Conservation (phyloP, 768 basidiomycete genomes). For the Trametes coccinea region DNA sequence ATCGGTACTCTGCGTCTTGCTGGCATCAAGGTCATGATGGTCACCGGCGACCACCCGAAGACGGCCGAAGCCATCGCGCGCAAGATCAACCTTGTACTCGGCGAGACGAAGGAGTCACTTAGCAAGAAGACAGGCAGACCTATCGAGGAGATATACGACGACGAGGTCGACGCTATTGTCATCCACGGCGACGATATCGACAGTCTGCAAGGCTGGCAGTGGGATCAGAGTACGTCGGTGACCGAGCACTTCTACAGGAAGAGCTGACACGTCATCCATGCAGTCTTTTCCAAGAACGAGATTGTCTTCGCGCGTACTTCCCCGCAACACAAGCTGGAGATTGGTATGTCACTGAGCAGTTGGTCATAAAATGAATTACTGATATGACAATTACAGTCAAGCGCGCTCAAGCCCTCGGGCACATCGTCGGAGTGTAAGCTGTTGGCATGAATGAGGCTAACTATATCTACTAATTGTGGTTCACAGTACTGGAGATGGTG, state of each 20-base stretch:
- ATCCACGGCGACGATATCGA: conserved; percentile 73
- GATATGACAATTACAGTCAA: conserved; percentile 45
- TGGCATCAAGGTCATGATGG: conserved; percentile 79
- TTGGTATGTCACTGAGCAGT: conserved; percentile 41
- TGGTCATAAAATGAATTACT: neutral
- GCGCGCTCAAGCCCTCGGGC: conserved; percentile 68
- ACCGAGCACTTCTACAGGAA: neutral
- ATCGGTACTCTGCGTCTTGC: conserved; percentile 70
- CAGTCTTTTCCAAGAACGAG: conserved; percentile 67
- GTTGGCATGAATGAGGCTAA: neutral
- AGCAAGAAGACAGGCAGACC: conserved; percentile 55
- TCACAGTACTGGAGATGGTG: conserved; percentile 65
- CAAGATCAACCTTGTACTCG: conserved; percentile 69
- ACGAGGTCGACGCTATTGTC: conserved; percentile 65
- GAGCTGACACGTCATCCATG: neutral
- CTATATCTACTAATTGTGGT: neutral
- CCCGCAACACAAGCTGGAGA: conserved; percentile 73
- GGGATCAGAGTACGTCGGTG: conserved; percentile 59
- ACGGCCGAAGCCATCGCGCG: conserved; percentile 74
- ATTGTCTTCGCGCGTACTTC: conserved; percentile 75
- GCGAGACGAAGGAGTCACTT: conserved; percentile 64
- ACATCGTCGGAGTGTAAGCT: conserved; percentile 70
- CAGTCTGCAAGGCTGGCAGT: conserved; percentile 66
- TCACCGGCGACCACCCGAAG: conserved; percentile 73
- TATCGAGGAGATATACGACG: conserved; percentile 62